Percentiles rank a stretch among this genome's conserved stretches.
These are phyloP conservation scores for Erigeron canadensis DNA, from an alignment of 129 eudicot genomes.

Conservation along the genomic window DNA sequence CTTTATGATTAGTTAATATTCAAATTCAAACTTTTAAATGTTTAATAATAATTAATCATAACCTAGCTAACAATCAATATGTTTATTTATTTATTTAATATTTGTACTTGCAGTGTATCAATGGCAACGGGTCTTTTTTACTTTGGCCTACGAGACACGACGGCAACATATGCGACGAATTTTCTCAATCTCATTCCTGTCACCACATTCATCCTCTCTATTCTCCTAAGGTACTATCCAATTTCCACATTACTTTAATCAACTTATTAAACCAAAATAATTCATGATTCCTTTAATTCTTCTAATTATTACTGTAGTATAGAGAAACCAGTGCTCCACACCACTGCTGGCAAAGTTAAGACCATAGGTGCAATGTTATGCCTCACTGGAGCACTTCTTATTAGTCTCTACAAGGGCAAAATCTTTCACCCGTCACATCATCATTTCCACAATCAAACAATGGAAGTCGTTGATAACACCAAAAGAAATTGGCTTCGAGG, in stretches of 20 bases:
- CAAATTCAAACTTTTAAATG: too few relatives aligned
- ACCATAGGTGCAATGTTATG: slow-evolving; percentile 7
- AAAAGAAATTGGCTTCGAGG: background rate
- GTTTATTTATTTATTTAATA: too few relatives aligned
- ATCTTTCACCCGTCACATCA: background rate
- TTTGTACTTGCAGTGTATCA: slow-evolving; percentile 2
- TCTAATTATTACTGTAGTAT: background rate
- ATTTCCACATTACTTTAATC: background rate
- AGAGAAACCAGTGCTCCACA: background rate
- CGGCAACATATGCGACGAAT: background rate
- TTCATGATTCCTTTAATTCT: background rate
- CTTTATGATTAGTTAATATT: too few relatives aligned
- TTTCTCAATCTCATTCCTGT: slow-evolving; percentile 4
- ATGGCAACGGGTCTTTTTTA: slow-evolving; percentile 7
- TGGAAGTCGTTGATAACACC: background rate
- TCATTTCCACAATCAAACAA: background rate
- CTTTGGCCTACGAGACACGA: background rate
- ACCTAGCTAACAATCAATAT: too few relatives aligned
- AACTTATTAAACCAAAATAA: background rate
- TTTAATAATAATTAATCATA: too few relatives aligned
- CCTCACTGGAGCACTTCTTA: background rate
- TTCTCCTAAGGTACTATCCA: background rate
- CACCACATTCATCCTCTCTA: slow-evolving; percentile 1
- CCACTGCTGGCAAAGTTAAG: background rate
- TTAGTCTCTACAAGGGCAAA: slow-evolving; percentile 6